Base-by-base conservation (phyloP, 768 basidiomycete species). In the Suillus bovinus region DNA sequence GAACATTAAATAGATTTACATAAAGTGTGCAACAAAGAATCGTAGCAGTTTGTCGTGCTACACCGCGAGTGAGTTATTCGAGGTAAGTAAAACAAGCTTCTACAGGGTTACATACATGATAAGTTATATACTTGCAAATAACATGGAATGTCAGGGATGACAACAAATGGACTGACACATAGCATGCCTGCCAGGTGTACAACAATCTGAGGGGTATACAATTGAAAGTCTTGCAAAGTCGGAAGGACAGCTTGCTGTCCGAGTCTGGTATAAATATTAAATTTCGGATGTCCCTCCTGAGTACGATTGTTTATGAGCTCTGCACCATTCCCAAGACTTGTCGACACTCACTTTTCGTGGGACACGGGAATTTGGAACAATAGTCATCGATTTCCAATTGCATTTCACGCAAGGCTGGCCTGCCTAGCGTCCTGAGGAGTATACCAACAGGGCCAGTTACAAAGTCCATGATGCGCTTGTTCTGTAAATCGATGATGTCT, bases 61-160 rank as follows among this genome's bases (percentile, higher is more conserved):
- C 33, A 52, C 31, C 10, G 13, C 31, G 50, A 56, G 38, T 39
- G 17, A 27, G 24, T 27, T 56, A 56, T 17, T 16, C 24, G 16
- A 38, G 20, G 22, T 38, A 39, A 56, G 55, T 39, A 5, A 10
- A 24, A 24, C 16, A 55, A 33, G 22, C 22, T 27, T 38, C 17
- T 56, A 17, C 55, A 29, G 36, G 11, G 24, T 20, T 29, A 27
- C 34, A 55, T 56, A 39, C 24, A 56, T 39, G 36, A 56, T 56
- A 39, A 56, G 55, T 56, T 56, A 56, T 56, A 56, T 39, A 54
- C 53, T 36, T 27, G 54, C 24, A 38, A 55, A 27, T 27, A 38
- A 9, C 13, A 20, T 24, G 29, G 20, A 56, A 27, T 20, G 24
- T 38, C 27, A 7, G 3, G 24, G 5, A 34, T n/a, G 39, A 34